Base-by-base conservation (phyloP, 495 filamentous ascomycete genomes). In the Rhizodiscina lignyota region DNA sequence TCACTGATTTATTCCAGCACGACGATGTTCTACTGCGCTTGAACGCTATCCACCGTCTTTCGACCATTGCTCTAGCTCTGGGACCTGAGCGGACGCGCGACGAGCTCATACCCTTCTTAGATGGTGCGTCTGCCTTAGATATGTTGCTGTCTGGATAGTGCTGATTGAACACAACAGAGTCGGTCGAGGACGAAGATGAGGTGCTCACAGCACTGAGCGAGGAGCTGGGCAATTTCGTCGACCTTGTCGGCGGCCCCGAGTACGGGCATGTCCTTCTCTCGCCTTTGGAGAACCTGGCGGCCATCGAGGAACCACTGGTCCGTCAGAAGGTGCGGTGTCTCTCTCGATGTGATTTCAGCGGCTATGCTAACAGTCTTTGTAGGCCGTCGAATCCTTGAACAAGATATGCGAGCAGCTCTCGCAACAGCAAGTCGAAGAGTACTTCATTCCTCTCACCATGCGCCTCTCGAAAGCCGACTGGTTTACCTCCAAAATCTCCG, bases 401-500 rank as follows among this genome's bases (percentile, higher is more conserved):
- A 97, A 94, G 63, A 94, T 97, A 52, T 94, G 87, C 66, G 70
- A 73, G 49, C 72, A 94, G 52, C 68, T 97, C 23, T 89, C 83
- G 21, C 66, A 83, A 46, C 67, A 82, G 48, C 89, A 97, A 61
- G 74, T 96, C 54, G 91, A 97, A 64, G 81, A 96, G 50, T 77
- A 79, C 54, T 96, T 94, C 62, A 83, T 96, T 48, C 89, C 91
- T 19, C 77, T 97, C 44, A 79, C 81, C 35, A 71, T 93, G 48
- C 81, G 89, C 45, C 78, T 97, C 35, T 92, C 89, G 37, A 96
- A 94, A 70, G 91, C 89, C 56, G 89, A 97, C 64, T 97, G 89
- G 89, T 97, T 97, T 53, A 97, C 89, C 20, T 96, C 91, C 40
- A 97, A 96, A 59, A 89, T 97, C 35, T 97, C 89, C 11, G 89